Conservation (phyloP, 2,329 filamentous ascomycete species). For the Talaromyces atroroseus region DNA sequence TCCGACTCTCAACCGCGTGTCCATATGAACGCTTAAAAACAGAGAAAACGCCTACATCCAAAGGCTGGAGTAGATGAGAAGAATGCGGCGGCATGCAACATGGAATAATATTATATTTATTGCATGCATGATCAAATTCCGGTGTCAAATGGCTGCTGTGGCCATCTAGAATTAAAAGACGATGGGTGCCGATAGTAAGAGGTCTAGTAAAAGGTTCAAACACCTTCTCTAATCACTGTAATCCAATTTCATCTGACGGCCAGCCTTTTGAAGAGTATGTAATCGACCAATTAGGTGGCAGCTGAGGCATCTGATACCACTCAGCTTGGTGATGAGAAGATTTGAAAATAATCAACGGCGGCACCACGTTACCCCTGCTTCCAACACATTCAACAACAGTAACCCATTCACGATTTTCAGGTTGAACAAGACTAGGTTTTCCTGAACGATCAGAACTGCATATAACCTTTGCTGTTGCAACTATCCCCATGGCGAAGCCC, state of each 20-base stretch:
- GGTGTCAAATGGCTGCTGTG: not conserved
- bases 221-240: too few species aligned
- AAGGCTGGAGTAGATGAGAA: not conserved
- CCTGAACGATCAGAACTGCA: not conserved
- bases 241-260: too few species aligned
- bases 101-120: constrained; percentile 5
- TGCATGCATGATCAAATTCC: constrained; percentile 4
- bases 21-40: not conserved
- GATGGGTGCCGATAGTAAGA: too few species aligned
- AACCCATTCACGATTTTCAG: not conserved
- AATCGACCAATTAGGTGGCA: too few species aligned
- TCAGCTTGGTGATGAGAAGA: too few species aligned
- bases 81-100: not conserved
- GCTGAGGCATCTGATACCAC: too few species aligned
- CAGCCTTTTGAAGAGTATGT: too few species aligned
- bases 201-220: too few species aligned
- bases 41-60: not conserved
- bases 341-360: too few species aligned
- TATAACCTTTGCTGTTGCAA: not conserved
- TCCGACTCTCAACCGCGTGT: too few species aligned
- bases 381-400: not conserved
- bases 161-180: not conserved
- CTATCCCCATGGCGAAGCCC: not conserved
- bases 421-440: not conserved
- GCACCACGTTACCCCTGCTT: too few species aligned